phyloP scores from a whole-genome alignment of 2,329 filamentous ascomycete genomes.

The Stachybotrys chartarum region DNA sequence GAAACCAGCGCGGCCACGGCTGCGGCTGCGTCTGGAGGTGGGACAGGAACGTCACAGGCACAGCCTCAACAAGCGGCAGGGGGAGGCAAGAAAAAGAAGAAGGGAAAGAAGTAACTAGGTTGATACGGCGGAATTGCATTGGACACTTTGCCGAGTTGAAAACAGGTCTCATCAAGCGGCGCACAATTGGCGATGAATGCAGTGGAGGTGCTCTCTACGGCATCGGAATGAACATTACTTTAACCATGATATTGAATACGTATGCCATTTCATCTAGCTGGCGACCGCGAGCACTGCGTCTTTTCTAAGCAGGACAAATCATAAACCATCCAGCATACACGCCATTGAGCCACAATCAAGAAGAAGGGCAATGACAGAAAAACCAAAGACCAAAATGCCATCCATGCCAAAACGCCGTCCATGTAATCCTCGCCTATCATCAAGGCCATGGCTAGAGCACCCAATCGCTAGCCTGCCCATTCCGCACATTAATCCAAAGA shows the following conservation, averaged over 20 bases:
- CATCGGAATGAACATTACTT: too few relatives aligned
- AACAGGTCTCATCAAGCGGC: too few relatives aligned
- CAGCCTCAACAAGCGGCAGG: conserved; percentile 22
- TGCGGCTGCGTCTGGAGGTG: conserved; percentile 15
- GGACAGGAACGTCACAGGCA: conserved; percentile 16
- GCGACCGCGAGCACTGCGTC: background rate
- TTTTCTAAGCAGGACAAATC: background rate
- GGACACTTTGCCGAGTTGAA: too few relatives aligned
- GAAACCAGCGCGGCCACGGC: background rate
- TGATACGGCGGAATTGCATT: background rate
- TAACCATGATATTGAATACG: background rate
- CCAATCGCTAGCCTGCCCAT: background rate
- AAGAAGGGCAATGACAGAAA: background rate
- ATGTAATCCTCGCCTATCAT: background rate
- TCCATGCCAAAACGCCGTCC: background rate
- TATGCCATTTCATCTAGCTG: background rate
- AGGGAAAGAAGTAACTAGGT: conserved; percentile 54
- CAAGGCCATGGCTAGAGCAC: background rate
- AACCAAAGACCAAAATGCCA: background rate
- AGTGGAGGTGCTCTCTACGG: too few relatives aligned
- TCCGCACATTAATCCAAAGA: background rate
- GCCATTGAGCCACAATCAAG: background rate
- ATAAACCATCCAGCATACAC: background rate
- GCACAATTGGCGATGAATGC: too few relatives aligned
- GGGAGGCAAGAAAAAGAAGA: conserved; percentile 61